Conservation (phyloP, 306 rosid species). For the Prunus mume region DNA sequence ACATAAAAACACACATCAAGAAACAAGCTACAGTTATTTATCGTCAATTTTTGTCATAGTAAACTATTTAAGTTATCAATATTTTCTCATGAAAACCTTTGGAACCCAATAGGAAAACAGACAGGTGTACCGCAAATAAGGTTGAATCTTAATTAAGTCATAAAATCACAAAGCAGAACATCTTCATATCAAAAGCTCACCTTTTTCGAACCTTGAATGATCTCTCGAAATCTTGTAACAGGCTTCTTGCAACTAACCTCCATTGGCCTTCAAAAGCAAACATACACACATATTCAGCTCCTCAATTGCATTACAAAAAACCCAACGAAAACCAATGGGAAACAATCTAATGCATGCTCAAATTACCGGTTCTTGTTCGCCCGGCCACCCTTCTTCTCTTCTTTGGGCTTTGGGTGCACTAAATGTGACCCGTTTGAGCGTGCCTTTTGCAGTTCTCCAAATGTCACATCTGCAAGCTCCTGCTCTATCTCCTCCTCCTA, state of each 20-base stretch:
- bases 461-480: constrained; percentile 74
- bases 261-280: constrained; percentile 63
- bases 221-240: constrained; percentile 55
- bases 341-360: neutral
- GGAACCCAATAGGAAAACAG: neutral
- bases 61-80: neutral
- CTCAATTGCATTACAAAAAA: neutral
- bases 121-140: too few species aligned
- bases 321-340: neutral
- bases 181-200: constrained; percentile 28
- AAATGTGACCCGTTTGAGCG: constrained; percentile 65
- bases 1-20: neutral
- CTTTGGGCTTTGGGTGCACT: constrained; percentile 33
- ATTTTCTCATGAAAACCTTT: neutral
- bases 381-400: constrained; percentile 51
- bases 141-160: neutral
- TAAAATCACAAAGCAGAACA: neutral
- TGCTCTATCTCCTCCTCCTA: constrained; percentile 75
- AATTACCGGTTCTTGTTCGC: constrained; percentile 80
- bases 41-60: neutral
- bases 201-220: constrained; percentile 74
- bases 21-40: neutral
- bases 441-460: constrained; percentile 83
- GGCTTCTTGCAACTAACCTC: constrained; percentile 64
- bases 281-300: constrained; percentile 15